A percentile compares a stretch with the other conserved stretches of the same genome.
Evolutionary conservation across 2,329 filamentous ascomycete genomes (phyloP).

Genomic region (Pseudogymnoascus sp.): DNA sequence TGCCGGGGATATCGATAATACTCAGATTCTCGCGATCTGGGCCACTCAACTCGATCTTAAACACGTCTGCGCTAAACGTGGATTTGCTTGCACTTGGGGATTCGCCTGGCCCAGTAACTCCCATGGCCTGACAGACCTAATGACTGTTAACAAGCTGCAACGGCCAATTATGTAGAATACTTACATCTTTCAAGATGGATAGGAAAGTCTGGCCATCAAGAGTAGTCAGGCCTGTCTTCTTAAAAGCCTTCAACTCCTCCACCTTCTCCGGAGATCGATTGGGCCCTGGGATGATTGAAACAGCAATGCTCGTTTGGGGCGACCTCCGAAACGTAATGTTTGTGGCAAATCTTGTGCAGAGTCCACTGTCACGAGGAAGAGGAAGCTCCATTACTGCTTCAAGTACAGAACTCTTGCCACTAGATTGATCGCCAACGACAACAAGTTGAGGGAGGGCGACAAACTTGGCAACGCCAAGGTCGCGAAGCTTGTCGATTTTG

Average conservation of each 20-base stretch:
- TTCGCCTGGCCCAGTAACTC: conserved; percentile 14
- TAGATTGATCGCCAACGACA: conserved; percentile 35
- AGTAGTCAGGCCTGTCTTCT: conserved; percentile 11
- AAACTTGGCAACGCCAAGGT: conserved; percentile 16
- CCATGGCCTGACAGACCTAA: conserved; percentile 14
- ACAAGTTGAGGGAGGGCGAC: conserved; percentile 25
- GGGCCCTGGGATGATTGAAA: conserved; percentile 14
- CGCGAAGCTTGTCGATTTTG: conserved; percentile 19
- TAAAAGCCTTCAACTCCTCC: background rate
- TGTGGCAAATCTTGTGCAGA: conserved; percentile 39
- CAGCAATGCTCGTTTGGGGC: conserved; percentile 24
- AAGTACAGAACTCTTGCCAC: conserved; percentile 31
- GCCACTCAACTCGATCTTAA: conserved; percentile 19
- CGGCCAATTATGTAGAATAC: background rate
- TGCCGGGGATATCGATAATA: conserved; percentile 51
- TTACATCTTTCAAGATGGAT: conserved; percentile 14
- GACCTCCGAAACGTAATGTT: conserved; percentile 30
- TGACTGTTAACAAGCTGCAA: background rate
- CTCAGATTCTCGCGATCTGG: conserved; percentile 44
- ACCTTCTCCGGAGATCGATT: background rate
- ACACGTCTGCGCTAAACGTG: conserved; percentile 17
- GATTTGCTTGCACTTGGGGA: background rate
- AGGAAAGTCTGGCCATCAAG: conserved; percentile 11
- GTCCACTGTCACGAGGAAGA: conserved; percentile 32
- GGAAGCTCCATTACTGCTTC: conserved; percentile 30